Percentiles rank a stretch among this genome's conserved stretches.
Conservation (phyloP, 2,329 filamentous ascomycete genomes). For the Tetracladium maxilliforme region DNA sequence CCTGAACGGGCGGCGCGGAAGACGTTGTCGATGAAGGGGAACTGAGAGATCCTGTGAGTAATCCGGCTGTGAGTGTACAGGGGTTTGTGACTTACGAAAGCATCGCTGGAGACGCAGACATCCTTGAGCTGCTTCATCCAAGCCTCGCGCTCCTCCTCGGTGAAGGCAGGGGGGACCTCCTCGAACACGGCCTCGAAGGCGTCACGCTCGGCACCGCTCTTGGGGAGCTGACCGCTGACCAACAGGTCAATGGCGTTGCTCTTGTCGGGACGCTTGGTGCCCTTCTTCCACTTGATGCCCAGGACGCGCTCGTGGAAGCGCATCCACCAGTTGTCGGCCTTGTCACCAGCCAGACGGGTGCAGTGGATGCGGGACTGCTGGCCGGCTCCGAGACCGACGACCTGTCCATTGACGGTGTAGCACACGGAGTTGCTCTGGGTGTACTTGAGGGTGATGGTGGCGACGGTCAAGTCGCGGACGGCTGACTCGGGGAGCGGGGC, state of each 20-base stretch:
- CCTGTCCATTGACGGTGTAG: constrained; percentile 87
- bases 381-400: constrained; percentile 86
- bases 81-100: constrained; percentile 57
- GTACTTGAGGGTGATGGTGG: constrained; percentile 95
- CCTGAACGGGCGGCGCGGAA: constrained; percentile 82
- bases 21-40: constrained; percentile 97
- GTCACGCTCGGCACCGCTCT: constrained; percentile 68
- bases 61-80: background rate
- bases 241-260: constrained; percentile 95
- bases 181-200: constrained; percentile 85
- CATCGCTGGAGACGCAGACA: constrained; percentile 84
- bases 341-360: constrained; percentile 92
- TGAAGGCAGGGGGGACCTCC: constrained; percentile 72
- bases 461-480: constrained; percentile 79
- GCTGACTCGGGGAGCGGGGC: constrained; percentile 62
- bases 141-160: constrained; percentile 65
- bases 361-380: constrained; percentile 98
- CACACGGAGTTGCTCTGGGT: constrained; percentile 98
- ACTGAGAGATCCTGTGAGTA: constrained; percentile 32
- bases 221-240: constrained; percentile 79
- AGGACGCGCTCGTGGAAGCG: constrained; percentile 88
- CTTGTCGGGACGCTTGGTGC: constrained; percentile 92
- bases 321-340: constrained; percentile 99
- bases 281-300: constrained; percentile 90
- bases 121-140: constrained; percentile 74